These are phyloP conservation scores for Cornus suecica DNA, from an alignment of 148 eudicot species.

Conservation along the genomic window DNA sequence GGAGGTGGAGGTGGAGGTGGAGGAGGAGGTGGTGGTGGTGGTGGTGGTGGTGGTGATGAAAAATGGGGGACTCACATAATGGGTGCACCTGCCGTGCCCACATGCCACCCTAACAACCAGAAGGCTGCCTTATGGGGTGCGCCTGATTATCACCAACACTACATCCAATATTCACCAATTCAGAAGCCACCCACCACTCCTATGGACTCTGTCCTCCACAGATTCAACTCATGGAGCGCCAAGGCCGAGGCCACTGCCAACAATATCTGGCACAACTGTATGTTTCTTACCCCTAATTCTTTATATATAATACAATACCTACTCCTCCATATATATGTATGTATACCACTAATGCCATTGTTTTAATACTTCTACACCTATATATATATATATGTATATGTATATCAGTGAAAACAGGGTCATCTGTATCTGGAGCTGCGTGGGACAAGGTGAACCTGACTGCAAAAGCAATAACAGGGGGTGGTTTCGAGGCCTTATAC, in stretches of 20 bases:
- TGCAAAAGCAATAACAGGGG: slow-evolving; percentile 37
- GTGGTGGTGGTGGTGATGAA: slow-evolving; percentile 4
- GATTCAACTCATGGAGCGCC: slow-evolving; percentile 31
- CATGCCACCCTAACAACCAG: slow-evolving; percentile 29
- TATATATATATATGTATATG: neutral
- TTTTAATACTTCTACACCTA: too few species aligned
- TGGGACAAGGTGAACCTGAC: slow-evolving; percentile 38
- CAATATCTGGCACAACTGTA: slow-evolving; percentile 43
- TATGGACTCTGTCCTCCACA: slow-evolving; percentile 27
- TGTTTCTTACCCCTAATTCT: too few species aligned
- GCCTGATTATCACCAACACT: slow-evolving; percentile 16
- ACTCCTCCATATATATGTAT: too few species aligned
- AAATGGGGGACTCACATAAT: slow-evolving; percentile 42
- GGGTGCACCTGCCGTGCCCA: slow-evolving; percentile 39
- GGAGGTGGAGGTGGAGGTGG: too few species aligned
- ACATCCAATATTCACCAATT: slow-evolving; percentile 26
- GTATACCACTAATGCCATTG: too few species aligned
- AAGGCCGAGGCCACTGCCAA: slow-evolving; percentile 40
- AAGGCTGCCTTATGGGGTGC: slow-evolving; percentile 31
- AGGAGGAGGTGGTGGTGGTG: too few species aligned
- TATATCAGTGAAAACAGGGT: slow-evolving; percentile 32
- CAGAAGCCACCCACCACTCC: slow-evolving; percentile 18
- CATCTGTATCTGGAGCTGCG: slow-evolving; percentile 36
- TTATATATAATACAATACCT: too few species aligned
- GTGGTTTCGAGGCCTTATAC: slow-evolving; percentile 40